Conservation (phyloP, 371 early-diverging fungal species). For the Mucor racemosus region DNA sequence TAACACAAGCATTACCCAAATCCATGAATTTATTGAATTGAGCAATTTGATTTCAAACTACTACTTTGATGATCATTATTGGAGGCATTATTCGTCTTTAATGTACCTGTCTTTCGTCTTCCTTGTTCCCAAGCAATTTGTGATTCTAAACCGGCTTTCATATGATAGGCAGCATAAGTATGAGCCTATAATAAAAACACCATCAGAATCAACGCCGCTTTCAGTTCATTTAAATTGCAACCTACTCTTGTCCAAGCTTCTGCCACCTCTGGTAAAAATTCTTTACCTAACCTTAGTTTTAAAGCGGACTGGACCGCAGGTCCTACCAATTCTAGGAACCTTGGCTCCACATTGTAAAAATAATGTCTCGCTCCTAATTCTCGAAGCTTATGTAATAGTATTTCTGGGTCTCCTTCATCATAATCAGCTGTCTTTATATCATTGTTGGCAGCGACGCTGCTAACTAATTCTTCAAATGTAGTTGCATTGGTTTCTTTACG, state of each 20-base stretch:
- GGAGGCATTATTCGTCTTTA: background rate
- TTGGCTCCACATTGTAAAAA: slow-evolving; percentile 39
- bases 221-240: background rate
- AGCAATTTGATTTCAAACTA: slow-evolving; percentile 11
- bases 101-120: slow-evolving; percentile 1
- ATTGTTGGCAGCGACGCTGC: background rate
- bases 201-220: background rate
- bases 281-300: slow-evolving; percentile 35
- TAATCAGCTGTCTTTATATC: background rate
- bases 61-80: background rate
- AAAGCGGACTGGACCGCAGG: slow-evolving; percentile 46
- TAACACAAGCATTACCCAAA: too few species aligned
- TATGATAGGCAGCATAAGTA: slow-evolving; percentile 40
- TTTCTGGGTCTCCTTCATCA: slow-evolving; percentile 37
- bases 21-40: slow-evolving; percentile 22
- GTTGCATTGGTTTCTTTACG: slow-evolving; percentile 16
- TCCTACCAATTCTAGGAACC: slow-evolving; percentile 40
- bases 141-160: slow-evolving; percentile 42
- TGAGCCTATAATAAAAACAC: slow-evolving; percentile 31
- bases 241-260: slow-evolving; percentile 48
- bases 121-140: slow-evolving; percentile 45
- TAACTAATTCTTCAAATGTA: background rate
- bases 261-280: slow-evolving; percentile 43
- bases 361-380: slow-evolving; percentile 51
- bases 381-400: slow-evolving; percentile 25